Evolutionary conservation across 2,329 filamentous ascomycete genomes (phyloP), one percentile per base, ranked within the genome.

Genomic region (Colletotrichum nymphaeae): DNA sequence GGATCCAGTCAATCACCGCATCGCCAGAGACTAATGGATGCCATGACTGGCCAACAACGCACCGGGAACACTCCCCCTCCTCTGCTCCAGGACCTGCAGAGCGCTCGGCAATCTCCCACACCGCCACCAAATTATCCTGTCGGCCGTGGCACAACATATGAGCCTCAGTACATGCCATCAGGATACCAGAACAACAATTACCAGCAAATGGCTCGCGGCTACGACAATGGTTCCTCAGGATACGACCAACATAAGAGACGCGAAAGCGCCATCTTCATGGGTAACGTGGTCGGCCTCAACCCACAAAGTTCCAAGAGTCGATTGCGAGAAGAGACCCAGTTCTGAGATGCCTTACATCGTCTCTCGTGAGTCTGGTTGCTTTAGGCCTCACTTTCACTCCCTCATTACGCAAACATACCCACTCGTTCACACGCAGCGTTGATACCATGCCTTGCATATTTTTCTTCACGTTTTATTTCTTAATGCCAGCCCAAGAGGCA

Each of bases 211-310:
- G 67, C 71, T 26, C 57, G 63, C 16, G 73, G 77, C 30, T 84
- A 83, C 72, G 86, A 88, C 60, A 79, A 72, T 57, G 78, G 77
- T 77, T 22, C 77, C 77, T 63, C 75, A 32, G 71, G 78, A 63
- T 83, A 84, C 62, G 81, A 85, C 49, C 83, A 83, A 9, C 88
- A 84, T 53, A 88, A 86, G 78, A 85, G 89, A 62, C 87, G 91
- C 63, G 90, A 93, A 80, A 93, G 91, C 77, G 84, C 86, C 58
- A 89, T 92, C 80, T 89, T 91, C 73, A 86, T 87, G 78, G 85
- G 88, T 78, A 81, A 82, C 26, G 84, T 87, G 79, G 81, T 85
- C 77, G 84, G 85, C 30, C 80, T 89, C 37, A 87, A 84, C 66
- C 84, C 86, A 24, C 88, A 89, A 76, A 81, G 82, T 52, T 88